These are phyloP conservation scores for Chlorella vulgaris DNA, from an alignment of 139 green algal species.

Conservation along the genomic window DNA sequence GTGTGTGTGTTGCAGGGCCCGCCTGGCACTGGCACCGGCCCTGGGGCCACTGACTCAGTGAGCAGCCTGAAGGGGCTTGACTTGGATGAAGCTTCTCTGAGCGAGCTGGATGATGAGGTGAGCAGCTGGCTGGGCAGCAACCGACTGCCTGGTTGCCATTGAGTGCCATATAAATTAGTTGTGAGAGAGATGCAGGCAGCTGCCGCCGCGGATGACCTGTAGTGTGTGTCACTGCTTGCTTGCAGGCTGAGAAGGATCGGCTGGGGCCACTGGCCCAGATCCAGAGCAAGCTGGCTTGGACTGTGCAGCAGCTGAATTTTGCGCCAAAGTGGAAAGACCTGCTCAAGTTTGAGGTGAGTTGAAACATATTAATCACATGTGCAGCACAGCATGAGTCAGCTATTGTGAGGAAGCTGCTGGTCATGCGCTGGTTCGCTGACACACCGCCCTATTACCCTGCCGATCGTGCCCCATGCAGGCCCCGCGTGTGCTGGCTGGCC, in stretches of 20 bases:
- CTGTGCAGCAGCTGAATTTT: background rate
- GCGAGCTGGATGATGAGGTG: background rate
- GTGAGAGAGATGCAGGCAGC: background rate
- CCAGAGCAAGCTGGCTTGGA: background rate
- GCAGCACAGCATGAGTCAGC: too few relatives aligned
- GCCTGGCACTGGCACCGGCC: too few relatives aligned
- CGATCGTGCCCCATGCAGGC: background rate
- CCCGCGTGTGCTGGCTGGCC: slow-evolving; percentile 8
- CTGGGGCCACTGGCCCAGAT: background rate
- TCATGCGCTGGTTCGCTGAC: too few relatives aligned
- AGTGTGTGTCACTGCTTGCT: too few relatives aligned
- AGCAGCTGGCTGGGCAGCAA: background rate
- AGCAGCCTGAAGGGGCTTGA: background rate
- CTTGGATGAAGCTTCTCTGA: background rate
- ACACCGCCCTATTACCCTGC: background rate
- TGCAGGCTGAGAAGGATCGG: too few relatives aligned
- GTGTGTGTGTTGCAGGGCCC: too few relatives aligned
- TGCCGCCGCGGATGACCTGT: too few relatives aligned
- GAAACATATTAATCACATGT: too few relatives aligned
- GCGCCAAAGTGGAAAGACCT: slow-evolving; percentile 5
- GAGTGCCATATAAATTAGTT: background rate
- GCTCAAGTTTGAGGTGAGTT: slow-evolving; percentile 18
- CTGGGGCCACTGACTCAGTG: background rate
- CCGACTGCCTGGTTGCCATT: background rate
- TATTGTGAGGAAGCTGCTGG: too few relatives aligned